Base-by-base conservation (phyloP, 164 flowering plant species). In the Kingdonia uniflora region DNA sequence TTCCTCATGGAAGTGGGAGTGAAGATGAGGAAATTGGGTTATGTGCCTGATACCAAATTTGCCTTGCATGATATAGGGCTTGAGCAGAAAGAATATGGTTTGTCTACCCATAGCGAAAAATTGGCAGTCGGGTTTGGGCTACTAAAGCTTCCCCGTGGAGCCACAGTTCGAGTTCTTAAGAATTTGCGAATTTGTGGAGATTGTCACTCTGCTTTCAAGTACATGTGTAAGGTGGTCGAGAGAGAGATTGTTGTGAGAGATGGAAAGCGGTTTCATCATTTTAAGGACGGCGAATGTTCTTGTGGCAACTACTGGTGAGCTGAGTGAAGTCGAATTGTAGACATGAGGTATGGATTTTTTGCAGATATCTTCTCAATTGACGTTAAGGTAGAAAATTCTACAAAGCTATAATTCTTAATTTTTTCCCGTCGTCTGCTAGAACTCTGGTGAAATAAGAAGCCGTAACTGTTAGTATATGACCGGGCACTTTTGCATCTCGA, bases 61-160 rank as follows among this genome's bases (percentile, higher is more conserved):
- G 89, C 68, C 38, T 61, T 82, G 72, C 92, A 76, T 49, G 87
- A 79, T 67, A 72, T 76, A 67, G 84, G 74, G 52, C 61, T 58
- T 39, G 80, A 80, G 56, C 80, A 79, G 41, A 84, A 84, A 56
- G 89, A 84, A 48, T 25, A 68, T 58, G 72, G 44, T 2, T 59
- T 87, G 60, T 74, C 92, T 11, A 79, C 79, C 47, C 96, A 87
- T 46, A 82, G 96, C 62, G 96, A 87, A 76, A 87, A 80, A 74
- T 75, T 87, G 43, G 96, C 96, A 11, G 90, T 84, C 65, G 87
- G 60, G 3, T 87, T 53, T 68, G 96, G 96, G 48, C 73, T 87
- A 5, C 60, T 84, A 52, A 87, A 71, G 65, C 72, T 80, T 49
- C 94, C 96, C 16, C 62, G 19, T 35, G 87, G 82, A 58, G 82